Base-by-base conservation (phyloP, 306 rosid genomes). In the Sesbania bispinosa region DNA sequence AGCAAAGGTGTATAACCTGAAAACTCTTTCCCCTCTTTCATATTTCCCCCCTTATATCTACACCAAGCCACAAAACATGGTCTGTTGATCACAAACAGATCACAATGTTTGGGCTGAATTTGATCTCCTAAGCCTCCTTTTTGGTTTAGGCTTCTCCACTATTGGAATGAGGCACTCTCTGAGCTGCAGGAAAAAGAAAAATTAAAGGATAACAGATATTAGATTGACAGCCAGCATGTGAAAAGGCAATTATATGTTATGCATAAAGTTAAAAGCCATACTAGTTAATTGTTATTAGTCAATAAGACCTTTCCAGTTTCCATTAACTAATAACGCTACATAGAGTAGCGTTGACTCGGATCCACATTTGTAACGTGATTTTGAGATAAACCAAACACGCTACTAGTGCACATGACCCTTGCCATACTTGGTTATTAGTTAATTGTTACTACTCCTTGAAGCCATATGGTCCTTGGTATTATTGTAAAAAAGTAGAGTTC, bases 121-220 rank as follows among this genome's bases (percentile, higher is more conserved):
- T 14, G 72, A 70, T 80, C 96, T 87, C 41, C 79, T 79, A 48
- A 82, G 90, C 48, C 16, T 45, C 6, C 33, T 71, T 11, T n/a
- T 80, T 7, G 79, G 83, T 68, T 65, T 78, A 16, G 47, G 57
- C 73, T 73, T 83, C 84, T 82, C 97, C 66, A 10, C 77, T 3
- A 85, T 41, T 26, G 92, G 96, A 77, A 85, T 67, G 23, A 85
- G 42, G 20, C 13, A 79, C 77, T 87, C 80, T 73, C 62, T 42
- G 24, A 92, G 90, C 97, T 92, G 84, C 85, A 83, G 24, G 62
- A 24, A 45, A 30, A 42, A n/a, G n/a, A n/a, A 32, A 33, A 33
- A 30, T 29, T 53, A 0, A 53, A 48, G 27, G 24, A 68, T 8
- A 9, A 19, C 6, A 15, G 32, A 14, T 20, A 53, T 66, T 48